Conservation (phyloP, 75 land plant genomes). For the Gnetum montanum region DNA sequence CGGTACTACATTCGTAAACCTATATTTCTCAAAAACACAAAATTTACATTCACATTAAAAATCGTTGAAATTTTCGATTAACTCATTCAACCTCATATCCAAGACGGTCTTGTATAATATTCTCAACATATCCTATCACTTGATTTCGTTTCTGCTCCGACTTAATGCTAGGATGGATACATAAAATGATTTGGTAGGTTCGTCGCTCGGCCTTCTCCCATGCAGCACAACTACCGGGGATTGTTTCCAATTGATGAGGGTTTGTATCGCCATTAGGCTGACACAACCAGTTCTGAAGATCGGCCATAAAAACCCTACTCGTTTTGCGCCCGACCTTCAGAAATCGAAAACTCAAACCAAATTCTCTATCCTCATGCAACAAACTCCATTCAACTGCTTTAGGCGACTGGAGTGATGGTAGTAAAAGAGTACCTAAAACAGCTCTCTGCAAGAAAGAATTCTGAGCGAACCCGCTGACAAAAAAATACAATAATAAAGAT, state of each 20-base stretch:
- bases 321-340: too few relatives aligned
- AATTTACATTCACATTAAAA: not conserved
- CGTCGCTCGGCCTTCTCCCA: constrained; percentile 30
- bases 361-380: too few relatives aligned
- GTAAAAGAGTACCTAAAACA: too few relatives aligned
- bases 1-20: not conserved
- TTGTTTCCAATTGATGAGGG: not conserved
- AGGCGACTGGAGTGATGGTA: too few relatives aligned
- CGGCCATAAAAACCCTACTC: constrained; percentile 52
- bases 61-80: not conserved
- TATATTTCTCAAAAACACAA: too few relatives aligned
- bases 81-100: constrained; percentile 33
- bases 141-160: constrained; percentile 43
- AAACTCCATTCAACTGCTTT: too few relatives aligned
- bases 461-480: too few relatives aligned
- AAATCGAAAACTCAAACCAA: too few relatives aligned
- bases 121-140: constrained; percentile 48
- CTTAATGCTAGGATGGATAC: constrained; percentile 42
- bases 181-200: constrained; percentile 27
- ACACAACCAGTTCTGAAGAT: constrained; percentile 24
- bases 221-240: not conserved
- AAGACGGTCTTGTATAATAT: constrained; percentile 24
- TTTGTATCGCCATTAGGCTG: constrained; percentile 26
- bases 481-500: too few relatives aligned
- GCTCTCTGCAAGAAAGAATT: too few relatives aligned